These are phyloP conservation scores for Trypanosoma mega DNA, from an alignment of 208 protist genomes.

Conservation along the genomic window DNA sequence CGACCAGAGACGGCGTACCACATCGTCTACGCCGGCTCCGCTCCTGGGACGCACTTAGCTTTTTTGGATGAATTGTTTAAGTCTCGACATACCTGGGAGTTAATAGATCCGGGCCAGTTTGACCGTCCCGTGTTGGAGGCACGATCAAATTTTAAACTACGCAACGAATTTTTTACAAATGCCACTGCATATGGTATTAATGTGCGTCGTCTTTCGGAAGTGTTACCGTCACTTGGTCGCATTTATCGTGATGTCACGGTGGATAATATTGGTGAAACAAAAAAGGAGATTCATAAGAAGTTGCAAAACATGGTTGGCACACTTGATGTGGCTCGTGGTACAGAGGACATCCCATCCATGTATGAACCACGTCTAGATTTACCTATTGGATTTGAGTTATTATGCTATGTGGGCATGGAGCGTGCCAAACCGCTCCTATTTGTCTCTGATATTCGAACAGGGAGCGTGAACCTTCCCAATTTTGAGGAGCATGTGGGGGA, in stretches of 20 bases:
- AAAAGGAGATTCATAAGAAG: conserved; percentile 57
- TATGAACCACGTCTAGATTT: conserved; percentile 71
- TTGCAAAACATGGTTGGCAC: conserved; percentile 78
- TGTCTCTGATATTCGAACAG: conserved; percentile 94
- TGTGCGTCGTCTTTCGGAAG: conserved; percentile 63
- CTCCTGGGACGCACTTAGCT: conserved; percentile 92
- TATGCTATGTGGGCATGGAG: conserved; percentile 75
- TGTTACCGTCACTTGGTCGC: conserved; percentile 48
- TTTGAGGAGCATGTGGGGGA: conserved; percentile 90
- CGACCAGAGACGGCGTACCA: conserved; percentile 72
- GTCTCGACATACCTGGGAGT: conserved; percentile 87
- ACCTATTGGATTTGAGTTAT: conserved; percentile 66
- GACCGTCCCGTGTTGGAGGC: conserved; percentile 53
- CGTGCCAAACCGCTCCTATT: conserved; percentile 88
- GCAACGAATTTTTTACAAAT: conserved; percentile 96
- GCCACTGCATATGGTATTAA: conserved; percentile 90
- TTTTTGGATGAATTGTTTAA: conserved; percentile 91
- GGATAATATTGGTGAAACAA: conserved; percentile 27
- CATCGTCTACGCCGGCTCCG: conserved; percentile 94
- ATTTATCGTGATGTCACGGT: conserved; percentile 62
- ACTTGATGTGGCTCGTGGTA: conserved; percentile 82
- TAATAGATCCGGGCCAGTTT: conserved; percentile 94
- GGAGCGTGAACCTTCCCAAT: conserved; percentile 73
- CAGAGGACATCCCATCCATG: conserved; percentile 87
- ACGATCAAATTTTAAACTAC: conserved; percentile 73